Percentiles rank a stretch among this genome's conserved stretches.
Conservation (phyloP, 306 rosid genomes). For the Biancaea sappan region DNA sequence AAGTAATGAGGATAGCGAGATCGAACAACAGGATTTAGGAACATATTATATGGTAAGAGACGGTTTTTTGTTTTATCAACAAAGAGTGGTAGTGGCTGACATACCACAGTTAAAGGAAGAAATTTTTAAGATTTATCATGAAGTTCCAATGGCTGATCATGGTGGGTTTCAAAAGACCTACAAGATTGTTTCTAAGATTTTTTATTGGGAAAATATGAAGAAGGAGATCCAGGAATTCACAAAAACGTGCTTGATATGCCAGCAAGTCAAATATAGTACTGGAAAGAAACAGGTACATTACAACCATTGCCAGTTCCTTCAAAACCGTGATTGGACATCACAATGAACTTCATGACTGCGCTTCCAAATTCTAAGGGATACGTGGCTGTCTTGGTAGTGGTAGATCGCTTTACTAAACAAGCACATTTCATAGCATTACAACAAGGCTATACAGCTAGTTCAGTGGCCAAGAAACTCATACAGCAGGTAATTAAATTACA, state of each 20-base stretch:
- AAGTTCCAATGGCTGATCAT: not conserved
- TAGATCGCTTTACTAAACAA: not conserved
- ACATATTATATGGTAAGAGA: too few relatives aligned
- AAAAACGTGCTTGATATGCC: rapidly evolving
- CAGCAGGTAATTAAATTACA: not conserved
- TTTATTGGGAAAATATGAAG: not conserved
- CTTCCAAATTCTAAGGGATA: not conserved
- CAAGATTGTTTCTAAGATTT: rapidly evolving
- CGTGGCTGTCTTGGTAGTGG: not conserved
- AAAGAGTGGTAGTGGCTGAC: not conserved
- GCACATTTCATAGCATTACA: not conserved
- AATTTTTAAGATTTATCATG: not conserved
- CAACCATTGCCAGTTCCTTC: not conserved
- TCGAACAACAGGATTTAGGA: too few relatives aligned
- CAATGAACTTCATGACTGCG: not conserved
- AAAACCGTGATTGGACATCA: not conserved
- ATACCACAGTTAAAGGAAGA: too few relatives aligned
- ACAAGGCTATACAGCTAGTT: not conserved
- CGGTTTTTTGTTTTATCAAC: too few relatives aligned
- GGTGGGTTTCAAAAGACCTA: not conserved
- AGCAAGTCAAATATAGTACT: not conserved
- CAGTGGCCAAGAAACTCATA: not conserved
- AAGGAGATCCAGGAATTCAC: not conserved
- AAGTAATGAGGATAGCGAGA: too few relatives aligned
- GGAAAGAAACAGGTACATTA: not conserved